Base-by-base conservation (phyloP, 1,139 yeast genomes). In the Pichiaceae sp. region DNA sequence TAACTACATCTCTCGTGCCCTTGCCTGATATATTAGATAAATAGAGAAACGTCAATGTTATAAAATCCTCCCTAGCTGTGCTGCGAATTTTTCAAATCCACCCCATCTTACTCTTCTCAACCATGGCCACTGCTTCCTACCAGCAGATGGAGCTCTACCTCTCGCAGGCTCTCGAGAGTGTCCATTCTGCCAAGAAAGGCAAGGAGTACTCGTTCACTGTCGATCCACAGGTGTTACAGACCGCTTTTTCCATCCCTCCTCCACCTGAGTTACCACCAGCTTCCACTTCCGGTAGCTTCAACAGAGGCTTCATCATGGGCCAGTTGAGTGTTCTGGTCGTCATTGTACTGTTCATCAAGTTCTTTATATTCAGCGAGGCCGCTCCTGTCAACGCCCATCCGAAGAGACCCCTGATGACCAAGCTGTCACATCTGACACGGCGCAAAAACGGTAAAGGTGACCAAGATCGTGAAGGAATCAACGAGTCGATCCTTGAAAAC, bases 311-410 rank as follows among this genome's bases (percentile, higher is more conserved):
- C n/a, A 59, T 82, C 3, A 46, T 81, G 12, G 98, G 98, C 1
- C 97, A 91, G 58, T 53, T 85, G 31, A 81, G 93, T 47, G 95
- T 89, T 6, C 70, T 89, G 19, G 50, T 86, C 1, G 72, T 86
- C n/a, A 63, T 87, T 32, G 71, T 77, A 4, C 68, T 85, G 29
- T 84, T 87, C 53, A 78, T 89, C 42, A 78, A 84, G 56, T 89
- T 86, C 59, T 91, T 91, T 53, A 81, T 91, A 1, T 91, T 91
- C 58, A 85, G 94, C 29, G 96, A 87, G 44, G 74, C 66, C 38
- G 71, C 47, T 43, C 54, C 59, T 11, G 40, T 48, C 54, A 39
- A 53, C 48, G 49, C 54, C 50, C 43, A 38, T 54, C 28, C 28
- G n/a, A 44, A 43, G 53, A 45, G 40, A 54, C 21, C 12, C 11